These are phyloP conservation scores for Kodamaea jinghongensis DNA, from an alignment of 805 yeast species.

Conservation along the genomic window DNA sequence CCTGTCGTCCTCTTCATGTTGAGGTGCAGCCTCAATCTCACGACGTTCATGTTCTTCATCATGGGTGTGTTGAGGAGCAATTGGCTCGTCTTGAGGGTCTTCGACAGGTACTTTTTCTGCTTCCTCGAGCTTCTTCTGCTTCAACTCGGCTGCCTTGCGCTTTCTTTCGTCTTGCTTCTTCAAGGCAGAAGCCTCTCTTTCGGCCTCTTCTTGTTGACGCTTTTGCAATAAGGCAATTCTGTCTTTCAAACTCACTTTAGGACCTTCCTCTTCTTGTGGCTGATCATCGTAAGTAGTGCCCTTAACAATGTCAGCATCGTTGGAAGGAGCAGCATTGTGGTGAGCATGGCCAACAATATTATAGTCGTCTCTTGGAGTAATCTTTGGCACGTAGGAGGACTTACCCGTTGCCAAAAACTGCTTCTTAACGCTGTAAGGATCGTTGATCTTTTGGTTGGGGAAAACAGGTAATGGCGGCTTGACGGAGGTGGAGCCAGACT, in stretches of 20 bases:
- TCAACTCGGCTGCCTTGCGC: constrained; percentile 35
- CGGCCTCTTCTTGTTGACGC: constrained; percentile 77
- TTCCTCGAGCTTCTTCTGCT: constrained; percentile 28
- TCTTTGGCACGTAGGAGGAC: constrained; percentile 56
- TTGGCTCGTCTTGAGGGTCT: constrained; percentile 17
- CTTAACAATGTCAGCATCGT: constrained; percentile 24
- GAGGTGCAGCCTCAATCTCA: constrained; percentile 6
- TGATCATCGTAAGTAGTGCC: constrained; percentile 19
- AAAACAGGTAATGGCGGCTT: constrained; percentile 21
- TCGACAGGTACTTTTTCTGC: constrained; percentile 21
- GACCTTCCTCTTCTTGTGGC: constrained; percentile 47
- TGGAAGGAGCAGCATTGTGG: constrained; percentile 23
- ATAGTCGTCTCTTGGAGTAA: constrained; percentile 40
- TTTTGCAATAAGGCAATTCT: constrained; percentile 82
- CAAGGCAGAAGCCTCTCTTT: constrained; percentile 59
- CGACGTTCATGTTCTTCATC: constrained; percentile 16
- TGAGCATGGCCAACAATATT: constrained; percentile 28
- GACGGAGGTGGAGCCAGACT: neutral
- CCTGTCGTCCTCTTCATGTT: constrained; percentile 7
- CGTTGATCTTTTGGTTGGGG: constrained; percentile 35
- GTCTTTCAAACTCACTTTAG: constrained; percentile 80
- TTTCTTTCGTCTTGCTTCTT: constrained; percentile 53
- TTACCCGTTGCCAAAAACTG: constrained; percentile 55
- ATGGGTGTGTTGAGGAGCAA: constrained; percentile 3
- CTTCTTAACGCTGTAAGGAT: constrained; percentile 51